Evolutionary conservation across 2,329 filamentous ascomycete genomes (phyloP), one percentile per base, ranked within the genome.

Genomic region (Beauveria medogensis): DNA sequence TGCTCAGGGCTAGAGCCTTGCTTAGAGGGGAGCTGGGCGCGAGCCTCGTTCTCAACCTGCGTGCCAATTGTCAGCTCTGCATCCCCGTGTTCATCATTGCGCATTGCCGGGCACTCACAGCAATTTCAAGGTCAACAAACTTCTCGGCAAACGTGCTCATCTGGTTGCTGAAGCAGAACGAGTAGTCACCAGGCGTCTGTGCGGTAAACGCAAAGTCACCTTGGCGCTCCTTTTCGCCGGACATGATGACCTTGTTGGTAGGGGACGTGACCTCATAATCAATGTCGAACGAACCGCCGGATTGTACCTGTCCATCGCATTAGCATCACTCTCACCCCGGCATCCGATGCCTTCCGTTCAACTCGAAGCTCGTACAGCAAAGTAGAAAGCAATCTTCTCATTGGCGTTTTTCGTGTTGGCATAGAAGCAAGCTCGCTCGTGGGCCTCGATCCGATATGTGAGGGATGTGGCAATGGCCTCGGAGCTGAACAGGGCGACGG

Each of bases 81-180:
- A 20, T 50, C 24, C 12, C 40, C 40, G 18, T n/a, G 14, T 40
- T 41, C 5, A 18, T 14, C 14, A 5, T 40, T 18, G 41, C 47
- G 20, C 44, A 24, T 54, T 18, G 52, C 30, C 24, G 22, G 14
- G 43, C 46, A 77, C 88, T 64, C 79, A 94, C 93, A 64, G 92
- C 84, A 72, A 99, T 96, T 78, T 99, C 94, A 71, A 99, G 97
- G 75, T 99, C 94, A 65, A 99, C 92, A 73, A 91, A 87, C 79
- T 99, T 99, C 78, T 99, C 94, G 57, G 92, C 88, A 73, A 96
- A 97, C 0, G 93, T 97, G 71, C 90, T 96, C 90, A 99, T 96
- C 72, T 94, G 89, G 72, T 99, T 99, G 77, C 92, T 90, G 81
- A 99, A 99, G 83, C 94, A 99, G 80, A 99, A 97, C 59, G 87